Base-by-base conservation (phyloP, 2,329 filamentous ascomycete species). In the Diaporthe capsici region DNA sequence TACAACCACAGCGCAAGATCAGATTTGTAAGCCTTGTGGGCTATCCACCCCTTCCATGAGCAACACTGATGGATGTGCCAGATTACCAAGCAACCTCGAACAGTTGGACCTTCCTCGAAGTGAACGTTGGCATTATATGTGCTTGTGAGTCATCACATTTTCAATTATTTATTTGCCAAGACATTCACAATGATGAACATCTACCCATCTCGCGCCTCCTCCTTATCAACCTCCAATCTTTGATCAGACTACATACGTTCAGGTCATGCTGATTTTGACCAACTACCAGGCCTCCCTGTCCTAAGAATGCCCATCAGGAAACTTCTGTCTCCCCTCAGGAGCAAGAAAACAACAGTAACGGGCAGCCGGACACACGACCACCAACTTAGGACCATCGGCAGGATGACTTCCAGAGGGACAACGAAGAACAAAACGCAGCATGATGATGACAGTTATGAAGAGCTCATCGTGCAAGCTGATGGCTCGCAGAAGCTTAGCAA, bases 81-180 rank as follows among this genome's bases (percentile, higher is more conserved):
- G 77, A 77, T 44, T 78, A 78, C 49, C 77, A 78, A 61, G 77
- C 77, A 9, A 77, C 72, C 3, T 77, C 76, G 13, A 78, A 78
- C 73, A 78, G 77, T 53, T 78, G 77, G 77, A 78, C 77, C 3
- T 78, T 78, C 37, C 68, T 78, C 17, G 77, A 78, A 42, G 73
- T 72, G 1, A 74, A 78, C 39, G 73, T 78, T 17, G 77, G 73
- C 13, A 78, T 78, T 34, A 78, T 78, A 31, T 78, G 77, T 67
- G 77, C 77, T 47, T 78, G 77, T 78, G 63, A 55, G 73, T 77
- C 4, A 39, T 28, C 17, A 17, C 20, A 5, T 17, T 4, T 9
- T 22, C 20, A 22, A 1, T n/a, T n/a, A 15, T 22, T 12, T 17
- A 3, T 12, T 20, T 34, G 37, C 12, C 37, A 15, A 3, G 3